Base-by-base conservation (phyloP, 495 filamentous ascomycete genomes). In the Neurospora discreta region DNA sequence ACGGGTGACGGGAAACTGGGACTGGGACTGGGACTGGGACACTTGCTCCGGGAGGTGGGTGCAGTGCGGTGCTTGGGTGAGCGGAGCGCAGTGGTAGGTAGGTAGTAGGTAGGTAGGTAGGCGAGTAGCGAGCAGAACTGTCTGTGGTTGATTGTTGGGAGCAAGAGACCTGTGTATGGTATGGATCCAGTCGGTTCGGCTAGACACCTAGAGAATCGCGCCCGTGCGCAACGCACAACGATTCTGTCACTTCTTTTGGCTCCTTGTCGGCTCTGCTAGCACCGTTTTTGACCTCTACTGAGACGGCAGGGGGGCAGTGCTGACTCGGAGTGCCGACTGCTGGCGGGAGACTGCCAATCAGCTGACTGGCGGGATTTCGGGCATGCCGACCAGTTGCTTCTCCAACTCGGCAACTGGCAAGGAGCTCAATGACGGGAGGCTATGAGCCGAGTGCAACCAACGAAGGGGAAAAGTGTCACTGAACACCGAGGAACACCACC, bases 111-210 rank as follows among this genome's bases (percentile, higher is more conserved):
- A n/a, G n/a, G n/a, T n/a, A n/a, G n/a, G n/a, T n/a, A n/a, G n/a
- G n/a, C n/a, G n/a, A n/a, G n/a, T n/a, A n/a, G n/a, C n/a, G n/a
- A n/a, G n/a, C n/a, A n/a, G 20, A 23, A 36, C 33, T 36, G 33
- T 36, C 3, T 3, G 33, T 33, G 33, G 33, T 36, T 36, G 33
- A 36, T n/a, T n/a, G n/a, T n/a, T n/a, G n/a, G n/a, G n/a, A n/a
- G n/a, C n/a, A n/a, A n/a, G n/a, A n/a, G n/a, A n/a, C n/a, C n/a
- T n/a, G n/a, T n/a, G n/a, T n/a, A n/a, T n/a, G n/a, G n/a, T n/a
- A n/a, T n/a, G n/a, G n/a, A n/a, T 52, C 67, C 70, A 74, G 72
- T 73, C 73, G 71, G 72, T 77, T 79, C 73, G 77, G 75, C 74
- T 76, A 23, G 46, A 58, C 46, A 58, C 20, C 26, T 16, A 36